Evolutionary conservation across 495 filamentous ascomycete genomes (phyloP).

Genomic region (Podospora didyma): DNA sequence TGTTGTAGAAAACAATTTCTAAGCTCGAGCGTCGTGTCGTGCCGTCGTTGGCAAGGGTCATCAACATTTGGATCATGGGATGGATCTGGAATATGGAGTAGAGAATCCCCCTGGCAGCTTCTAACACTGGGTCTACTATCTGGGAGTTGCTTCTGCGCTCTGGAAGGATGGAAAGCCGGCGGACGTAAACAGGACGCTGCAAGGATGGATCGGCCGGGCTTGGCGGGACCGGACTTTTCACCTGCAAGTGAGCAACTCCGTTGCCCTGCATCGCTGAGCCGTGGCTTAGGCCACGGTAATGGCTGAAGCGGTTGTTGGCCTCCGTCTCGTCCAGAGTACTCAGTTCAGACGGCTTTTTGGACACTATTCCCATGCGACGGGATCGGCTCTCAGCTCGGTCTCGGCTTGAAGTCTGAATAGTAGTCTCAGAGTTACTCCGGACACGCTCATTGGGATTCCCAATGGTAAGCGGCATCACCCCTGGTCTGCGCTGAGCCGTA

Average conservation of each 20-base stretch:
- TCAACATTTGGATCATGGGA: conserved; percentile 67
- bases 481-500: conserved; percentile 59
- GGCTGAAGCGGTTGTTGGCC: conserved; percentile 66
- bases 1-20: conserved; percentile 74
- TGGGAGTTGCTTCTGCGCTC: conserved; percentile 66
- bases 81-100: conserved; percentile 82
- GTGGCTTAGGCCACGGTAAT: conserved; percentile 77
- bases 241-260: conserved; percentile 28
- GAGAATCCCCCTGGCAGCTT: conserved; percentile 80
- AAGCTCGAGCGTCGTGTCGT: conserved; percentile 65
- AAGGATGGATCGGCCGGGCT: conserved; percentile 54
- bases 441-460: conserved; percentile 73
- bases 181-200: conserved; percentile 58
- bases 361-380: conserved; percentile 80
- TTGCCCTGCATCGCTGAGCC: conserved; percentile 66
- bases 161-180: conserved; percentile 77
- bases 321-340: conserved; percentile 71
- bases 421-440: conserved; percentile 85
- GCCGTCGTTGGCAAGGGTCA: conserved; percentile 64
- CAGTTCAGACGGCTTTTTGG: conserved; percentile 68
- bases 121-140: conserved; percentile 60
- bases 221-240: conserved; percentile 47
- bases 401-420: conserved; percentile 50
- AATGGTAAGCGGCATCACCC: conserved; percentile 62
- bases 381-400: conserved; percentile 50